Evolutionary conservation across 2,329 filamentous ascomycete genomes (phyloP).

Genomic region (Huntiella decipiens): DNA sequence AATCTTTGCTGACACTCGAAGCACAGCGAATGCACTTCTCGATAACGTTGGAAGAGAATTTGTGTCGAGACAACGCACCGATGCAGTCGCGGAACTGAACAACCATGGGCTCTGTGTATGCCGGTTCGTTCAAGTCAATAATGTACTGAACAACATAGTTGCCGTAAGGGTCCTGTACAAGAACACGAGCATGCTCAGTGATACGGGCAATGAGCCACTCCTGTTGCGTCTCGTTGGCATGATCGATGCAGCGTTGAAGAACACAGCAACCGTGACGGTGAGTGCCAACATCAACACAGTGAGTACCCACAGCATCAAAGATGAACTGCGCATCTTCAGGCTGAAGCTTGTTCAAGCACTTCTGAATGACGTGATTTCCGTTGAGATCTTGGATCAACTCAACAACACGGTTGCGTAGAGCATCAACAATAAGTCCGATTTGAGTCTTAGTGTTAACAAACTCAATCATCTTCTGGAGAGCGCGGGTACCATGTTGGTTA

Average conservation of each 20-base stretch:
- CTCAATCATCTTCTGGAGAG: conserved; percentile 99
- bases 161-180: conserved; percentile 93
- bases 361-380: conserved; percentile 97
- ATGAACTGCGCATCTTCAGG: conserved; percentile 83
- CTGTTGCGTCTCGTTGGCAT: conserved; percentile 81
- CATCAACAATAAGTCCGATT: conserved; percentile 69
- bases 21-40: conserved; percentile 89
- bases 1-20: conserved; percentile 51
- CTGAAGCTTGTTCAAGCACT: conserved; percentile 88
- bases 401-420: conserved; percentile 68
- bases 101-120: conserved; percentile 79
- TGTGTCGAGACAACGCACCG: conserved; percentile 67
- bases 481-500: conserved; percentile 92
- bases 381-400: conserved; percentile 94
- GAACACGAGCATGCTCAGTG: conserved; percentile 65
- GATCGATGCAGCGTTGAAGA: conserved; percentile 92
- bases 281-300: conserved; percentile 82
- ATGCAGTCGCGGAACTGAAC: conserved; percentile 57
- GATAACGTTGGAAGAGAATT: conserved; percentile 98
- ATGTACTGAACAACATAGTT: conserved; percentile 99
- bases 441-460: conserved; percentile 76
- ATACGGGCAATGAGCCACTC: conserved; percentile 70
- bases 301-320: conserved; percentile 74
- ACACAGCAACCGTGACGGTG: conserved; percentile 97
- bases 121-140: conserved; percentile 72